Evolutionary conservation across 257 asterid species (phyloP).

Genomic region (Capsicum rhomboideum): DNA sequence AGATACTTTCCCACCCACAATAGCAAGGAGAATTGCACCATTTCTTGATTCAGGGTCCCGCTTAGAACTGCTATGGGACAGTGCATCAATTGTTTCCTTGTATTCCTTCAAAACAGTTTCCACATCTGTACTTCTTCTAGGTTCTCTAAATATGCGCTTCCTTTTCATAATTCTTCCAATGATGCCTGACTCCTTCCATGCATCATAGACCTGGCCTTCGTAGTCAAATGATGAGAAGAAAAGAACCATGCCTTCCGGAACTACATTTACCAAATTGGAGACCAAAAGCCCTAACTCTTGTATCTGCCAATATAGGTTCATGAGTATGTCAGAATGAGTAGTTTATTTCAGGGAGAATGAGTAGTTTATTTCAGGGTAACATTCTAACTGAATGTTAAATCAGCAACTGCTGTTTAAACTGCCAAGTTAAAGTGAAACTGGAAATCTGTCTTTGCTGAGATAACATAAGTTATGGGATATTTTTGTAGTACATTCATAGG

Average conservation of each 20-base stretch:
- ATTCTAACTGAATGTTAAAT: not conserved
- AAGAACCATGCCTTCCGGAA: conserved; percentile 84
- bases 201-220: conserved; percentile 58
- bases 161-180: conserved; percentile 67
- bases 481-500: not conserved
- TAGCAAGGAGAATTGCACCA: conserved; percentile 87
- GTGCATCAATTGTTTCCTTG: conserved; percentile 54
- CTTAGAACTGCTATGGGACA: conserved; percentile 13
- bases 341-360: not conserved
- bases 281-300: conserved; percentile 81
- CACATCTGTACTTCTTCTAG: conserved; percentile 75
- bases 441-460: not conserved
- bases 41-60: conserved; percentile 24
- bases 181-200: conserved; percentile 80
- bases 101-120: conserved; percentile 66
- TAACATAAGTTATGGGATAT: not conserved
- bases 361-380: not conserved
- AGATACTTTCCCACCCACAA: conserved; percentile 97
- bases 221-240: conserved; percentile 94
- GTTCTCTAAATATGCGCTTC: conserved; percentile 79
- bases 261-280: conserved; percentile 67
- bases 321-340: not conserved
- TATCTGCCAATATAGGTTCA: conserved; percentile 43
- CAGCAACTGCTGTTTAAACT: not conserved
- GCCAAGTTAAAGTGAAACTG: not conserved